Evolutionary conservation across 2,329 filamentous ascomycete species (phyloP), one percentile per base, ranked within the genome.

Genomic region (Chaetomiaceae sp.): DNA sequence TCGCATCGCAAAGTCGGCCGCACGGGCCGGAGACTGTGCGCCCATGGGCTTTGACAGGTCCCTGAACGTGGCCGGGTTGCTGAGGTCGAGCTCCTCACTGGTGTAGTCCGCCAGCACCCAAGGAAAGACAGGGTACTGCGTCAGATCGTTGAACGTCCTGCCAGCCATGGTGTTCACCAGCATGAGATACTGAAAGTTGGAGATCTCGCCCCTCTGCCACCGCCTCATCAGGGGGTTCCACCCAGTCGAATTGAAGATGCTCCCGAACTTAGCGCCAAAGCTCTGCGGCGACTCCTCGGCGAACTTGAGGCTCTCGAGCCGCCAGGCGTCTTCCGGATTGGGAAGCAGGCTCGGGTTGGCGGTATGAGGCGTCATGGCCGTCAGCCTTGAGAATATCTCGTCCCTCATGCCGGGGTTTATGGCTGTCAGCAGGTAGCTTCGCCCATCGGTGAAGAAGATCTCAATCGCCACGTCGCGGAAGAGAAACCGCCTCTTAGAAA

Each of bases 141-240:
- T 99, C 17, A 99, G 76, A 66, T 99, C 94, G 66, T 99, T 99
- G 74, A 99, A 99, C 0, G 94, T 97, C 48, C 94, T 80, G 2
- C 94, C 94, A 25, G 95, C 95, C 81, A 99, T 89, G 0, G 94
- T 97, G 66, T 99, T 99, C 65, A 99, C 85, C 56, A 96, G 84
- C 92, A 99, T 99, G 33, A 99, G 80, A 66, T 99, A 99, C 69
- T 97, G 91, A 64, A 99, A 99, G 69, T 99, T 99, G 14, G 92
- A 97, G 46, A 97, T 90, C 65, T 99, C 94, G 12, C 95, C 94
- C 66, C 85, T 87, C 55, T 94, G 81, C 94, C 94, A 99, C 68
- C 85, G 87, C 60, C 87, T 86, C 64, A 94, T 95, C 8, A 90
- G 85, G 9, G 91, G 89, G 60, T 91, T 91, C 69, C 87, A 88